Evolutionary conservation across 306 rosid species (phyloP), one percentile per base, ranked within the genome.

Genomic region (Begonia masoniana): DNA sequence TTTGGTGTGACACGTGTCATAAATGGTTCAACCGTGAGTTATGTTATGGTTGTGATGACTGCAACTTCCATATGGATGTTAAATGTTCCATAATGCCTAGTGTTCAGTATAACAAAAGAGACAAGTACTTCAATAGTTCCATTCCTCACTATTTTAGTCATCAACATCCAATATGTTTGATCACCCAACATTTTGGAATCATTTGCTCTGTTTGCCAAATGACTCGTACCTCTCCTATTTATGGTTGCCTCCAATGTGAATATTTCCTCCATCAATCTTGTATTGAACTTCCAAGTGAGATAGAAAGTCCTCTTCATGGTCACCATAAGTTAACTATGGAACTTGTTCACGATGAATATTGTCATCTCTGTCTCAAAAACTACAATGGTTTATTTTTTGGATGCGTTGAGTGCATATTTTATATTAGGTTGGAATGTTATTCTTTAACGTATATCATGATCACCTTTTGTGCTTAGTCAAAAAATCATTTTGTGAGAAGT

Each of bases 231-330:
- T 3, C n/a, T 17, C 43, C 58, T 1, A 21, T 21, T 12, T 61
- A 11, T 15, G 58, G 43, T 12, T 61, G 66, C 43, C 24, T 26
- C 4, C 2, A 12, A 6, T 61, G 66, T 13, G 45, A 47, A 4
- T 43, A 14, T 24, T 61, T 42, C 16, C 48, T 61, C 10, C 66
- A 61, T 12, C 17, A 61, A n/a, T 61, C 58, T 39, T 61, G 65
- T 10, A 19, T 16, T 3, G 15, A 61, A 10, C 1, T 61, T 7
- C 35, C 52, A 13, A 2, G 0, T 23, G 8, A 52, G 9, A 9
- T 52, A 2, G 3, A 0, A 42, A 10, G 15, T 13, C 50, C 51
- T 19, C 41, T 61, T 3, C 65, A 61, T 54, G 11, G 4, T 7
- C 2, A 10, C 10, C 56, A 51, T 3, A 12, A 13, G 41, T 43